Percentiles rank a stretch among this genome's conserved stretches.
phyloP scores from a whole-genome alignment of 768 basidiomycete species.

The Jaapia argillacea region DNA sequence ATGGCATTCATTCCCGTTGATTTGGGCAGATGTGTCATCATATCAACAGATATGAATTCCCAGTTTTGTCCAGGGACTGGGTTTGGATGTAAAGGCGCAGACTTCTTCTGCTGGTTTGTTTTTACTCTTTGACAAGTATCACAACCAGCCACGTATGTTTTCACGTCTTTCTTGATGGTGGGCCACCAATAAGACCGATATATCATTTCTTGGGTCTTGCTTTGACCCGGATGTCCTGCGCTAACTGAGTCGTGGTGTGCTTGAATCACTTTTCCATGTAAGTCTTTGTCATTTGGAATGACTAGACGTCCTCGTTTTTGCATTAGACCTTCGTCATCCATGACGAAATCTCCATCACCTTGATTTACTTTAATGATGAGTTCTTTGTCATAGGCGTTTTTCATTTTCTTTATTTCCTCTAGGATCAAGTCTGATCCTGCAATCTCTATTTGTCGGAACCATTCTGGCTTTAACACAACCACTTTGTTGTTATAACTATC shows the following conservation, averaged over 20 bases:
- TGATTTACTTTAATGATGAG: background rate
- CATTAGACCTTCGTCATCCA: no score
- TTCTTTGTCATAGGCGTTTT: background rate
- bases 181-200: conserved; percentile 21
- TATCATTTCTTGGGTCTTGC: conserved; percentile 15
- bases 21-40: conserved; percentile 13
- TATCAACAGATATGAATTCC: conserved; percentile 8
- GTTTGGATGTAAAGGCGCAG: conserved; percentile 11
- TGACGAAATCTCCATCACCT: no score
- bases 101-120: conserved; percentile 4
- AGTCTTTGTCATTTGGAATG: conserved; percentile 11
- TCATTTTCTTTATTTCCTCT: no score
- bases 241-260: conserved; percentile 15
- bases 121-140: conserved; percentile 18
- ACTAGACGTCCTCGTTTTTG: conserved; percentile 6
- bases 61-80: conserved; percentile 4
- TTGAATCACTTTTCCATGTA: conserved; percentile 9
- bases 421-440: background rate
- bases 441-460: background rate
- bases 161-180: conserved; percentile 10
- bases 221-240: conserved; percentile 19
- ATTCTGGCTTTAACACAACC: conserved; percentile 1
- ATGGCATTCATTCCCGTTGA: conserved; percentile 10
- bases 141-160: conserved; percentile 17
- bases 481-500: conserved; percentile 1